Conservation (phyloP, 495 filamentous ascomycete species). For the Penicillium coprophilum region DNA sequence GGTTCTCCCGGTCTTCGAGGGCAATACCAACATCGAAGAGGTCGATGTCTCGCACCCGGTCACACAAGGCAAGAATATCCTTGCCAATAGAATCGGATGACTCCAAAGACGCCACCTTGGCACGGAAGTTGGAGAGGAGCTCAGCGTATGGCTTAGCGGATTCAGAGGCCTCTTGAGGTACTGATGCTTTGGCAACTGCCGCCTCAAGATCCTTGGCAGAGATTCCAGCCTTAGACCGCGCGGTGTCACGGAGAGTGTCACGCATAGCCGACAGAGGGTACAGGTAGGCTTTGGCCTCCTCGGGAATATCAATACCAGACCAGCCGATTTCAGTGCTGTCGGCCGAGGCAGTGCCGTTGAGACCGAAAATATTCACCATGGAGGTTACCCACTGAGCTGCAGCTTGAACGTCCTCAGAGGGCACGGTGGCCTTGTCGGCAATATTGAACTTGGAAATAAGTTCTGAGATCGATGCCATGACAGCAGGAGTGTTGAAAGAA, state of each 20-base stretch:
- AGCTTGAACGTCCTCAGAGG: constrained; percentile 54
- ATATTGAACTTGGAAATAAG: constrained; percentile 74
- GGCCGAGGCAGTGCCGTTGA: constrained; percentile 63
- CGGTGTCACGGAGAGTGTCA: constrained; percentile 63
- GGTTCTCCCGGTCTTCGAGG: constrained; percentile 77
- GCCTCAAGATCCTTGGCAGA: constrained; percentile 33
- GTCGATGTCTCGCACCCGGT: constrained; percentile 74
- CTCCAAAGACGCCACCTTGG: constrained; percentile 43
- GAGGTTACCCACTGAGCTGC: constrained; percentile 79
- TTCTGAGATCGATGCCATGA: constrained; percentile 70
- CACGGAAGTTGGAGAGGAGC: constrained; percentile 40
- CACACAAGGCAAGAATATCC: constrained; percentile 68
- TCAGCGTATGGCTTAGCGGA: constrained; percentile 39
- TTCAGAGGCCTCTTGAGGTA: constrained; percentile 29
- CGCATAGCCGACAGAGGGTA: constrained; percentile 64
- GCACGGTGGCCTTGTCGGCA: constrained; percentile 57
- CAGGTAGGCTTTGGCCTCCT: constrained; percentile 62
- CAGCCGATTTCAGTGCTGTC: constrained; percentile 71
- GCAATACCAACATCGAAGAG: constrained; percentile 80
- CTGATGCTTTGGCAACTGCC: constrained; percentile 26
- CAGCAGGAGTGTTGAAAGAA: constrained; percentile 83
- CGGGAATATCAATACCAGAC: constrained; percentile 68
- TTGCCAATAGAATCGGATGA: constrained; percentile 50
- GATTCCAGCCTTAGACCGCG: constrained; percentile 42
- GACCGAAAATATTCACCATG: constrained; percentile 81